These are phyloP conservation scores for Chaetoscypha palmicola DNA, from an alignment of 2,329 filamentous ascomycete genomes.

Conservation along the genomic window DNA sequence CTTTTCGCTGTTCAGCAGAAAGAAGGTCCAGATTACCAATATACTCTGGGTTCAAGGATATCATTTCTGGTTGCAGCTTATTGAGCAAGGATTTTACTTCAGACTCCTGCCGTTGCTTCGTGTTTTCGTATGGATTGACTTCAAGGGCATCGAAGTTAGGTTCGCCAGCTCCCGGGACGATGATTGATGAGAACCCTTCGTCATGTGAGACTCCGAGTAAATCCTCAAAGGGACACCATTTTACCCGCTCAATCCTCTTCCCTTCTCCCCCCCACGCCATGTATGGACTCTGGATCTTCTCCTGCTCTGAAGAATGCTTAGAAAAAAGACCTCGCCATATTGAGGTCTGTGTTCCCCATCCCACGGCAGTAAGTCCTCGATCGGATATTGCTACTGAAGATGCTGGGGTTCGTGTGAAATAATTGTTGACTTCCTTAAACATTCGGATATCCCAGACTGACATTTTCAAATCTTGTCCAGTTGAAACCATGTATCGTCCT, in stretches of 20 bases:
- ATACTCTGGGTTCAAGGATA: conserved; percentile 85
- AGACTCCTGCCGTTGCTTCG: conserved; percentile 83
- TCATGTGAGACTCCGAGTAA: conserved; percentile 79
- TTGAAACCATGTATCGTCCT: conserved; percentile 91
- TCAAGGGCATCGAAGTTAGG: conserved; percentile 94
- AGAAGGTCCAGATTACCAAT: conserved; percentile 81
- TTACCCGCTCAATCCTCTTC: conserved; percentile 68
- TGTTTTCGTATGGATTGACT: conserved; percentile 89
- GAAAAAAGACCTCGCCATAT: conserved; percentile 89
- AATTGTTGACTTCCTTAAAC: conserved; percentile 87
- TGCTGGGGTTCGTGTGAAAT: conserved; percentile 76
- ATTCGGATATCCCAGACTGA: conserved; percentile 94
- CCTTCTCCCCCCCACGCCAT: conserved; percentile 90
- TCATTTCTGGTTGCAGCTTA: conserved; percentile 96
- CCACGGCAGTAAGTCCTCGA: conserved; percentile 77
- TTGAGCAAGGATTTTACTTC: conserved; percentile 88
- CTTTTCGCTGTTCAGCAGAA: conserved; percentile 67
- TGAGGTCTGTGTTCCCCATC: conserved; percentile 82
- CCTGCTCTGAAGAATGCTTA: conserved; percentile 61
- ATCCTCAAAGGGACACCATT: conserved; percentile 95
- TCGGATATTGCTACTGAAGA: conserved; percentile 85
- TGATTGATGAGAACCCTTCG: conserved; percentile 78
- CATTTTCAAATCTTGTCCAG: conserved; percentile 85
- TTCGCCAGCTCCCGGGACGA: conserved; percentile 92
- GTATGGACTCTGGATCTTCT: conserved; percentile 81